Evolutionary conservation across 306 rosid species (phyloP), one percentile per base, ranked within the genome.

Genomic region (Benincasa hispida): DNA sequence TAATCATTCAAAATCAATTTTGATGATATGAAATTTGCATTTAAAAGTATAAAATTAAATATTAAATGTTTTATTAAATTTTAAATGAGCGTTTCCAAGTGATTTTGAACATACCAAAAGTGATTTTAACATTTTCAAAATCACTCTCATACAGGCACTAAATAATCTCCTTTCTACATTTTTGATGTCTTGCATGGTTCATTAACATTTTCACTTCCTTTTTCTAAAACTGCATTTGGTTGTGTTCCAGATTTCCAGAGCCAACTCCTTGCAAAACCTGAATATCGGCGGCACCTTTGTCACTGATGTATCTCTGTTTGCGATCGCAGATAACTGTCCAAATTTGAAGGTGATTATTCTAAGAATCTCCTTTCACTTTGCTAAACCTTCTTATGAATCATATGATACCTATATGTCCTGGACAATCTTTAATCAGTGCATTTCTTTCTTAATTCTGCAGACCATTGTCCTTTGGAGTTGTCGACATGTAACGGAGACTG

Each of bases 231-330:
- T 27, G 3, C 18, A 42, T 81, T 74, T 54, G 24, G 69, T 4
- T 41, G 78, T 75, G 41, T 21, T 17, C 75, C 79, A 94, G 99
- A 86, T 94, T 73, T 85, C 97, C 41, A 86, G 88, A 80, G 82
- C 99, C 30, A 83, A 79, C 76, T 92, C 88, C 79, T 78, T 94
- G 86, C 83, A 84, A 76, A 87, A 88, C 88, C 84, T 94, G 81
- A 90, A 95, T 75, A 87, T 95, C 41, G 98, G 99, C 19, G 98
- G 98, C 32, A 95, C 97, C 30, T 95, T 92, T 77, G 91, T 95
- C 82, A 95, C 98, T 17, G 98, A 95, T 80, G 87, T 90, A 76
- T 89, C 97, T 30, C 83, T 94, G 21, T 81, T 79, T 80, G 97
- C 85, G 66, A 83, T 90, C 19, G 92, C 96, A 56, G 79, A 72